A percentile compares a stretch with the other conserved stretches of the same genome.
Evolutionary conservation across 805 yeast genomes (phyloP).

Genomic region (Kuraishia floccosa): DNA sequence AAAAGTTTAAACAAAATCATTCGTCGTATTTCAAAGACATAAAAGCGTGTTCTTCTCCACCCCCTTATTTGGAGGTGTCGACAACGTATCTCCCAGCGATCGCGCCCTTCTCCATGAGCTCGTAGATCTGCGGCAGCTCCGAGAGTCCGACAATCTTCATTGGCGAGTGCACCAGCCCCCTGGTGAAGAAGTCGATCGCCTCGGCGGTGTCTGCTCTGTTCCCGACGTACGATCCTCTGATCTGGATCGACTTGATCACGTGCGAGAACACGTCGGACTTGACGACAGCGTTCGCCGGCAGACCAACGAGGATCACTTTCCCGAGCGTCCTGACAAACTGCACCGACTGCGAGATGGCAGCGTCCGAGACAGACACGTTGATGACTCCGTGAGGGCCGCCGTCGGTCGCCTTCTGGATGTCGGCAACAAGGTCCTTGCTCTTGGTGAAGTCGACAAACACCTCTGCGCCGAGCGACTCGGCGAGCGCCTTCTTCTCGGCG

Average conservation of each 20-base stretch:
- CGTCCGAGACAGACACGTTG: conserved; percentile 40
- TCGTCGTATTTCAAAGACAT: neutral
- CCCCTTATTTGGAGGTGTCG: conserved; percentile 32
- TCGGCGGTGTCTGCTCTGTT: conserved; percentile 50
- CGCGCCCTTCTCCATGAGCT: conserved; percentile 50
- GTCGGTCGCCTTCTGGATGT: conserved; percentile 26
- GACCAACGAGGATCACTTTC: conserved; percentile 49
- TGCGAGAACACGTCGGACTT: conserved; percentile 39
- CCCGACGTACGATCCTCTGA: conserved; percentile 50
- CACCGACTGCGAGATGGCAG: conserved; percentile 31
- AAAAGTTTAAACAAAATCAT: neutral
- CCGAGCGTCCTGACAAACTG: conserved; percentile 38
- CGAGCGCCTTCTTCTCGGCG: conserved; percentile 29
- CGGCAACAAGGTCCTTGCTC: conserved; percentile 26
- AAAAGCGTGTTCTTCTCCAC: neutral
- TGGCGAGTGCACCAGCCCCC: conserved; percentile 21
- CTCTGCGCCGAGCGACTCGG: conserved; percentile 31
- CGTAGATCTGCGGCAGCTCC: conserved; percentile 33
- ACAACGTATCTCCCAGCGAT: conserved; percentile 56
- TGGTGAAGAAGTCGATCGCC: conserved; percentile 24
- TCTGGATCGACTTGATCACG: conserved; percentile 41
- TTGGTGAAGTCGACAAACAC: conserved; percentile 31
- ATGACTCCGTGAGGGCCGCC: conserved; percentile 45
- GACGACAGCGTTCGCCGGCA: conserved; percentile 50
- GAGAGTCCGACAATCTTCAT: conserved; percentile 45